Base-by-base conservation (phyloP, 495 filamentous ascomycete genomes). In the Hypoxylon trugodes region DNA sequence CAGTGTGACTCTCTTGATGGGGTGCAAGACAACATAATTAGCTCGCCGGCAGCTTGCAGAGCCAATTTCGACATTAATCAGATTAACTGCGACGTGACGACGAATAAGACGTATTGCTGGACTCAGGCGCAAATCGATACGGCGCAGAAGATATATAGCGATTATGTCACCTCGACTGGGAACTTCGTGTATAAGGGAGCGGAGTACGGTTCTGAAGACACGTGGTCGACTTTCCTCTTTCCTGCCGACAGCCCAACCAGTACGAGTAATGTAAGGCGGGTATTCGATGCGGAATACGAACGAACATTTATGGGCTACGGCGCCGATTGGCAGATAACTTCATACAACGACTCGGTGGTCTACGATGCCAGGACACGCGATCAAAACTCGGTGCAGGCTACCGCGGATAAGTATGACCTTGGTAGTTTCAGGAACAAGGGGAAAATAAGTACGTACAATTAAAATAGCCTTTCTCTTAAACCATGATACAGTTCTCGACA, bases 1-100 rank as follows among this genome's bases (percentile, higher is more conserved):
- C 86, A 89, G 66, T 90, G 87, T 47, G 86, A 90, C 67, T 51
- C 61, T 0, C 74, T 86, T 24, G 87, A 89, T 65, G 87, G 86
- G 2, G 77, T 85, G 0, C 74, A 74, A 12, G 87, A 89, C 52
- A 81, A 79, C 6, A 83, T 89, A 58, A 84, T 90, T 45, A 83
- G 82, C 41, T 81, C 86, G 53, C 82, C 82, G 0, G 69, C 73
- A 42, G 73, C 81, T 6, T 90, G 87, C 70, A 65, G 80, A 32
- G 81, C 84, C 19, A 33, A 58, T 22, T 73, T 70, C 43, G 61
- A 70, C 30, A 66, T 66, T 55, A 75, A 18, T 59, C 81, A 4
- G 73, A 81, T 66, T 69, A 74, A 6, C 55, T 89, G 52, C 4
- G 87, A 86, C 61, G 63, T 68, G 1, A 49, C 68, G 2, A 61